These are phyloP conservation scores for Candida coleopterorum DNA, from an alignment of 805 yeast species.

Conservation along the genomic window DNA sequence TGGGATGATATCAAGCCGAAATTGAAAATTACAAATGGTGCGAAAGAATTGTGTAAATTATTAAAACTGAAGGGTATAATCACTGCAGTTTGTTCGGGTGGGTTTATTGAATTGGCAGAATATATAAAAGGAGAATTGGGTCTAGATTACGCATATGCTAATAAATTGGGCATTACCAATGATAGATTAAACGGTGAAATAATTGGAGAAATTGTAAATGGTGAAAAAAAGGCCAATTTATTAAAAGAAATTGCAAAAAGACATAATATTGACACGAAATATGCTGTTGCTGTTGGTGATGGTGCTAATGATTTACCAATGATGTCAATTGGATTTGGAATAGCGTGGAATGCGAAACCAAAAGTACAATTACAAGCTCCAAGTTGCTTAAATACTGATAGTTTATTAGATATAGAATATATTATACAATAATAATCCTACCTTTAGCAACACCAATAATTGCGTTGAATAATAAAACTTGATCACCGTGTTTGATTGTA, in stretches of 20 bases:
- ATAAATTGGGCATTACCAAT: slow-evolving; percentile 45
- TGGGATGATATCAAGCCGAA: slow-evolving; percentile 76
- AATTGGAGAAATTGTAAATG: slow-evolving; percentile 80
- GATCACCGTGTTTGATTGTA: slow-evolving; percentile 60
- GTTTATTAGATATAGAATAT: slow-evolving; percentile 72
- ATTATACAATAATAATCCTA: slow-evolving; percentile 58
- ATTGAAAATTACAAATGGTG: slow-evolving; percentile 81
- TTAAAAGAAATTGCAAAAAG: slow-evolving; percentile 55
- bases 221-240: slow-evolving; percentile 72
- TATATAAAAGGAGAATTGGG: slow-evolving; percentile 63
- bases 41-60: slow-evolving; percentile 59
- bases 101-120: slow-evolving; percentile 84
- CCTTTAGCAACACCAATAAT: slow-evolving; percentile 76
- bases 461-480: slow-evolving; percentile 73
- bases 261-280: slow-evolving; percentile 45
- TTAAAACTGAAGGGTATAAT: slow-evolving; percentile 60
- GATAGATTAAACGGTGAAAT: slow-evolving; percentile 71
- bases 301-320: slow-evolving; percentile 94
- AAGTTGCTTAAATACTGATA: slow-evolving; percentile 66
- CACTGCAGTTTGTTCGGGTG: slow-evolving; percentile 90
- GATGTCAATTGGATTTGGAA: slow-evolving; percentile 94
- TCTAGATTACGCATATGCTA: slow-evolving; percentile 88
- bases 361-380: slow-evolving; percentile 84
- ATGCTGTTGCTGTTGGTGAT: slow-evolving; percentile 86
- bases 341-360: slow-evolving; percentile 98